Conservation (phyloP, 371 early-diverging fungal genomes). For the Scutellospora calospora region DNA sequence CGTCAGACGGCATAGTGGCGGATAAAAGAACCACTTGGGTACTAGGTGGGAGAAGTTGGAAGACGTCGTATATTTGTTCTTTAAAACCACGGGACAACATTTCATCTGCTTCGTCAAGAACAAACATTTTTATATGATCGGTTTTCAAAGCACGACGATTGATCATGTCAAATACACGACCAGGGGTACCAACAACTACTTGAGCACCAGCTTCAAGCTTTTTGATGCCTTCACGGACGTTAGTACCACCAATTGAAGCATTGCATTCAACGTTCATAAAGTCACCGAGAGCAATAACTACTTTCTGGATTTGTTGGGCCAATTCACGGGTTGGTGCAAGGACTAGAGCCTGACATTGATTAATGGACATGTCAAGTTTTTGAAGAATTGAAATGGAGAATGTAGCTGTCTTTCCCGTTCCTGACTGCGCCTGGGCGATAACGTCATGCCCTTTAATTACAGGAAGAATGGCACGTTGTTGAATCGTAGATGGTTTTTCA, state of each 20-base stretch:
- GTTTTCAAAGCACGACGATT: constrained; percentile 82
- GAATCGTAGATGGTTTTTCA: constrained; percentile 92
- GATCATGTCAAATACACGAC: constrained; percentile 96
- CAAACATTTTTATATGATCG: constrained; percentile 86
- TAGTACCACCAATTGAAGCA: constrained; percentile 93
- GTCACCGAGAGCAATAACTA: constrained; percentile 84
- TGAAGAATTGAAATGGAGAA: constrained; percentile 94
- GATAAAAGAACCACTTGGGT: constrained; percentile 92
- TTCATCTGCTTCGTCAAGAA: constrained; percentile 98
- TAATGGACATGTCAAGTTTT: constrained; percentile 75
- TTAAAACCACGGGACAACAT: constrained; percentile 95
- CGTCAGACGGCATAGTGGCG: constrained; percentile 94
- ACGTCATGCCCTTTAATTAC: constrained; percentile 89
- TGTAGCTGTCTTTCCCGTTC: constrained; percentile 98
- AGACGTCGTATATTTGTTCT: constrained; percentile 94
- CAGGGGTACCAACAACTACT: constrained; percentile 94
- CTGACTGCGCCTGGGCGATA: constrained; percentile 96
- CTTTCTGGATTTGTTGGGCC: constrained; percentile 90
- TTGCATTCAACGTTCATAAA: constrained; percentile 85
- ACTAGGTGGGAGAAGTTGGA: constrained; percentile 82
- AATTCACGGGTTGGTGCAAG: constrained; percentile 94
- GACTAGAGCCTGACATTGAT: constrained; percentile 88
- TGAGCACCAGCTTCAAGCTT: constrained; percentile 77
- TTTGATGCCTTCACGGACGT: constrained; percentile 80
- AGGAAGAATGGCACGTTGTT: constrained; percentile 91